Evolutionary conservation across 1,284 basidiomycete genomes (phyloP), one percentile per base, ranked within the genome.

Genomic region (Ustilago xerochloae): DNA sequence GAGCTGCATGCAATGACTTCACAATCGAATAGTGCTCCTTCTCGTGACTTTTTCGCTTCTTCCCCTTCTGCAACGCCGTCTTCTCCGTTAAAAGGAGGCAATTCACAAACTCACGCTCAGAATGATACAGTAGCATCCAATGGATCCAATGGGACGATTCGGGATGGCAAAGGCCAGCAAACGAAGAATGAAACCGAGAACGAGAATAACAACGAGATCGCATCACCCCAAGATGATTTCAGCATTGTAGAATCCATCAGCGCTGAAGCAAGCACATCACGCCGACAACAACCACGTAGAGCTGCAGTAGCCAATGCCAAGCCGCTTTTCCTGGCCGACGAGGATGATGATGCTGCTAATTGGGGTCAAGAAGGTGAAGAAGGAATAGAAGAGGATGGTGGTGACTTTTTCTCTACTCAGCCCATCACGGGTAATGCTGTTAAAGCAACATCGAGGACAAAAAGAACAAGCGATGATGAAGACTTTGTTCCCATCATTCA

Each of bases 11-110:
- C 24, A 38, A 71, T 65, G 68, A 47, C 63, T 9, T 54, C 69
- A 24, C 69, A 72, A 32, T 63, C 63, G 41, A 71, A 58, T 28
- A 35, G 46, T 4, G 63, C 63, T 55, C 56, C 57, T 1, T 63
- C 64, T 10, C 52, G 63, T n/a, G 72, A 75, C 33, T 75, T 75
- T 28, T 67, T 75, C 28, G 72, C 66, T 22, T 75, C 72, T 12
- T 75, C 72, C 12, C 72, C 72, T 6, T 75, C 67, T 3, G 64
- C 71, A 3, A 64, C 64, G 12, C 52, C 70, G 13, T 60, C 53
- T 33, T 64, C 67, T 18, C 62, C 62, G 1, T 12, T 35, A 22
- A 58, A 73, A 29, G 30, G 22, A 57, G 29, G 4, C 20, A n/a
- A 12, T 2, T 10, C 13, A 35, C 35, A 15, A 33, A 30, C 8